Base-by-base conservation (phyloP, 306 rosid genomes). In the Rosa lucieae region DNA sequence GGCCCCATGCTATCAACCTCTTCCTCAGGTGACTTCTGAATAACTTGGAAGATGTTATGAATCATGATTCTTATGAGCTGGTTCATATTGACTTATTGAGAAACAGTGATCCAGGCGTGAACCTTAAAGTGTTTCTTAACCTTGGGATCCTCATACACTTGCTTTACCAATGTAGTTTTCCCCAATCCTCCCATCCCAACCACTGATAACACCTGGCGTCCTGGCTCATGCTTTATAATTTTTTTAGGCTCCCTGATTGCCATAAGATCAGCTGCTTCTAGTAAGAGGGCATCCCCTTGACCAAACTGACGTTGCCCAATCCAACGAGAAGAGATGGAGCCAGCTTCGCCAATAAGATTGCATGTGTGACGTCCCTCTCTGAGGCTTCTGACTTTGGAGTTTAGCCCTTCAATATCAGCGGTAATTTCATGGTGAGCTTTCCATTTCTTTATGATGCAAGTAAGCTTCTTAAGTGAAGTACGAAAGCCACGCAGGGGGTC, bases 101-200 rank as follows among this genome's bases (percentile, higher is more conserved):
- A 83, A 79, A 86, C 89, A 76, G 85, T 84, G 53, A 88, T 73
- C 94, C 92, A 90, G 75, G 75, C 85, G 62, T 88, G 82, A 44
- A 80, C 78, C 72, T 76, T 85, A 81, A 88, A 88, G 63, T 78
- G 84, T 29, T 67, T 83, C 70, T 68, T 88, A 32, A 90, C 90
- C 46, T 42, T 74, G 26, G 79, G 74, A 79, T 86, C 90, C 80
- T 88, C 88, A 10, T 81, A 90, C 40, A 86, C 92, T 73, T 85
- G 77, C 76, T 86, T 81, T 44, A 80, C 88, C 77, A 90, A 61
- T 8, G 92, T 88, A 18, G 90, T 90, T 67, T 90, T 90, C 42
- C 94, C 94, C 86, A 86, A 40, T 62, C 94, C 90, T 8, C 92
- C 94, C 89, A 86, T 90, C 20, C 90, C 94, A 6, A 86, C 82